phyloP scores from a whole-genome alignment of 495 filamentous ascomycete genomes.

The Cercophora sp. region DNA sequence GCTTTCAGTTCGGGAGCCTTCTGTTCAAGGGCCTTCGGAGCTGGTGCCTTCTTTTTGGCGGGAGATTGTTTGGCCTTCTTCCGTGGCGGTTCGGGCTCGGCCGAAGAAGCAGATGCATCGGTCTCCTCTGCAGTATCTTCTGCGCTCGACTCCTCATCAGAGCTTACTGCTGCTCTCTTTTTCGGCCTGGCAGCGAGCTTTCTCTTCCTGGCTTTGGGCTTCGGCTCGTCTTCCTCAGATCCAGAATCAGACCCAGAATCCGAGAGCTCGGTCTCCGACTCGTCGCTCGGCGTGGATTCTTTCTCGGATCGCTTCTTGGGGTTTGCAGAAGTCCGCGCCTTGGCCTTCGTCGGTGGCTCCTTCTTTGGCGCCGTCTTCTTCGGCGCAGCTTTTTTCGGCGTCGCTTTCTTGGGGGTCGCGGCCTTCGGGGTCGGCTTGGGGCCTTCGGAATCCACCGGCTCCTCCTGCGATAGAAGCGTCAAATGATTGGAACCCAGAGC shows the following conservation, averaged over 20 bases:
- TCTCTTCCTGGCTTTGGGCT: not conserved
- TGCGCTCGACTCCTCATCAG: not conserved
- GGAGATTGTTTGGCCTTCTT: no score
- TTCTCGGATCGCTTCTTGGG: conserved; percentile 11
- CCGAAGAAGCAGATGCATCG: no score
- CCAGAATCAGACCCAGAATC: conserved; percentile 19
- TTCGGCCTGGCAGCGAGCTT: not conserved
- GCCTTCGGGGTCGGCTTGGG: conserved; percentile 1
- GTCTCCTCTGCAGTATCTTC: no score
- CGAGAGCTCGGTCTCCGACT: conserved; percentile 24
- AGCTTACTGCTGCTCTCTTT: not conserved
- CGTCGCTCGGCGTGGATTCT: conserved; percentile 17
- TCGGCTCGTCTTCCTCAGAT: conserved; percentile 19
- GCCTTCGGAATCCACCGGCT: conserved; percentile 5
- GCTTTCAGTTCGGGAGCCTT: conserved; percentile 17
- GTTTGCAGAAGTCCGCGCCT: conserved; percentile 28
- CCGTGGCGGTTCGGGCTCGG: no score
- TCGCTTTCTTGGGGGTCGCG: conserved; percentile 9
- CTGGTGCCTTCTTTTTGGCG: no score
- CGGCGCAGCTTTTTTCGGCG: conserved; percentile 10
- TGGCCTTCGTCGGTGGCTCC: conserved; percentile 20
- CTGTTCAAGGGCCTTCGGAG: no score
- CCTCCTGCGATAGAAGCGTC: no score
- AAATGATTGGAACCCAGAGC: no score
- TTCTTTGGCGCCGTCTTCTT: conserved; percentile 14